phyloP scores from a whole-genome alignment of 805 yeast species.

The Metschnikowia kunwiensis region DNA sequence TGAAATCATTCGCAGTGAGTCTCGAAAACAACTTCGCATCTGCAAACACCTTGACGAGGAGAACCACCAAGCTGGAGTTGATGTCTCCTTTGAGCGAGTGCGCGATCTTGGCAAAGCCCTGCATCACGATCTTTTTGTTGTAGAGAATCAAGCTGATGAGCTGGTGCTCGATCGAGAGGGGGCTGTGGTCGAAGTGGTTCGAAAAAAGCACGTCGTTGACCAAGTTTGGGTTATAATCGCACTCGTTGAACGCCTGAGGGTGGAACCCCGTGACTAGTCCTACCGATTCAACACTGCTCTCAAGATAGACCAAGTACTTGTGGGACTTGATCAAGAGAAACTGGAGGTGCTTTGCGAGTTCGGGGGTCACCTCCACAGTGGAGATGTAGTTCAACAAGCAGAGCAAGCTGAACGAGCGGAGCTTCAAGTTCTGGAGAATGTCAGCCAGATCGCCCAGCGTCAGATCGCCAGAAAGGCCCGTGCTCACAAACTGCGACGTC shows the following conservation, averaged over 20 bases:
- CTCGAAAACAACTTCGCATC: conserved; percentile 33
- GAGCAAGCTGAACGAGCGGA: conserved; percentile 37
- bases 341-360: conserved; percentile 39
- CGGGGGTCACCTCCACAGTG: conserved; percentile 38
- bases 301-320: conserved; percentile 39
- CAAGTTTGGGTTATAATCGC: conserved; percentile 27
- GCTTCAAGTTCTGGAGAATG: conserved; percentile 32
- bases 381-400: conserved; percentile 40
- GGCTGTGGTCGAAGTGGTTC: conserved; percentile 19
- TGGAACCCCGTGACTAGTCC: conserved; percentile 35
- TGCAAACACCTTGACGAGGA: conserved; percentile 35
- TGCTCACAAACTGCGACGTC: conserved; percentile 39
- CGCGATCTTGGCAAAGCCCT: conserved; percentile 34
- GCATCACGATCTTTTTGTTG: conserved; percentile 36
- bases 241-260: conserved; percentile 27
- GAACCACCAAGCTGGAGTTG: conserved; percentile 41
- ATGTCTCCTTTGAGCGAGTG: conserved; percentile 35
- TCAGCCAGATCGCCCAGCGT: conserved; percentile 23
- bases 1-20: conserved; percentile 6
- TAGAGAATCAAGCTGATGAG: conserved; percentile 34
- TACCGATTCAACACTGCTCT: conserved; percentile 32
- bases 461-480: conserved; percentile 16
- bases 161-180: conserved; percentile 25
- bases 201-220: conserved; percentile 30
- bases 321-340: conserved; percentile 40